phyloP scores from a whole-genome alignment of 257 asterid genomes.

The Echites panduratus region DNA sequence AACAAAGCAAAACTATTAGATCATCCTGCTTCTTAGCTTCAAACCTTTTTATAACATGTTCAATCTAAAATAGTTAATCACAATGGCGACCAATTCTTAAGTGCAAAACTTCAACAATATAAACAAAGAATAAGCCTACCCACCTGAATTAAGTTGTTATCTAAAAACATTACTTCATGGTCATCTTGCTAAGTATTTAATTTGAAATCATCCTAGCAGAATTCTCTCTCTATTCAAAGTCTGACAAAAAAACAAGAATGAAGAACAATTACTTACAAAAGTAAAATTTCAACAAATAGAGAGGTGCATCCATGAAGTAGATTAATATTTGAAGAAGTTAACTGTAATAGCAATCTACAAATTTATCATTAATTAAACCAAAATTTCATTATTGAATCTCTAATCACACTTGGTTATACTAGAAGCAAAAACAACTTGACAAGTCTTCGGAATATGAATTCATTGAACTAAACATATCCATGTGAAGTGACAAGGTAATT shows the following conservation, averaged over 20 bases:
- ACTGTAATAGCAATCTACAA: neutral
- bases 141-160: constrained; percentile 82
- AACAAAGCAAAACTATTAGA: constrained; percentile 71
- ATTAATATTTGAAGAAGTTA: neutral
- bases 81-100: constrained; percentile 5
- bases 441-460: neutral
- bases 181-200: constrained; percentile 91
- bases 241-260: constrained; percentile 36
- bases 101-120: neutral
- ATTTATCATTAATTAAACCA: neutral
- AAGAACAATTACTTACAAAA: neutral
- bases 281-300: neutral
- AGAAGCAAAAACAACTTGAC: neutral
- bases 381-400: neutral
- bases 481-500: neutral
- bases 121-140: constrained; percentile 17
- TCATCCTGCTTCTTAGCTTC: constrained; percentile 50
- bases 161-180: constrained; percentile 81
- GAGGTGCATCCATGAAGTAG: neutral
- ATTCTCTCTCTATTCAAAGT: constrained; percentile 64
- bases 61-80: constrained; percentile 50
- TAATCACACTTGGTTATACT: neutral
- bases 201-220: constrained; percentile 72
- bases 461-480: neutral
- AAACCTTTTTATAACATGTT: constrained; percentile 53